Evolutionary conservation across 23 red algal genomes (phyloP), one percentile per base, ranked within the genome.

Genomic region (Cyanidiococcus yangmingshanensis): DNA sequence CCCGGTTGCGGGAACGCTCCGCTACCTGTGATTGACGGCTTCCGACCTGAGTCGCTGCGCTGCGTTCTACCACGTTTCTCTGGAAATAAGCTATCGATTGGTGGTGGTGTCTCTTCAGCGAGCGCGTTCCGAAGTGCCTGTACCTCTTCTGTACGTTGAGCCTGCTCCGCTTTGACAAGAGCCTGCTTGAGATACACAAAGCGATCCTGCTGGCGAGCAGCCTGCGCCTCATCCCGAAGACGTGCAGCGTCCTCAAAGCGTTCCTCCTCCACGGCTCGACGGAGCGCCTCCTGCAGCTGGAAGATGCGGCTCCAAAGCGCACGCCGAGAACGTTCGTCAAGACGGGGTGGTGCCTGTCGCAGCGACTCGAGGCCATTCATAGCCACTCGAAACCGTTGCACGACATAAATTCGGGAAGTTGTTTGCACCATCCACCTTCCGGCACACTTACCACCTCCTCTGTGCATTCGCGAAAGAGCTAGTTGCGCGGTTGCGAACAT

Each of bases 181-280:
- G 63, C 63, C 63, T 71, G 63, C 63, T 25, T 32, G n/a, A 71
- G 32, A 29, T 71, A 71, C 12, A 71, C 63, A 29, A 71, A 71
- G 63, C 63, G 63, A 29, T 71, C 63, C 32, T 7, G 7, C 27
- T 35, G 63, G 32, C 63, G 63, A 12, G 32, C 63, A 3, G 7
- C 63, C 12, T 35, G 63, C 63, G 63, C 63, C 27, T 71, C 63
- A 35, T 71, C 63, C 27, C 63, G 63, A 12, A 25, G 32, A 35
- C 63, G 63, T 71, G 63, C 63, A 3, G 63, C 63, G 7, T 71
- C 63, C 63, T 32, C 32, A 30, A 32, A 71, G 7, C 32, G 63
- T 29, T 71, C 63, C 12, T 71, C 32, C 27, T 35, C n/a, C n/a
- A 71, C 63, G 27, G 63, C 63, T 3, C 32, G n/a, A 7, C 63